Evolutionary conservation across 2,329 filamentous ascomycete genomes (phyloP), one percentile per base, ranked within the genome.

Genomic region (Alternaria rosae): DNA sequence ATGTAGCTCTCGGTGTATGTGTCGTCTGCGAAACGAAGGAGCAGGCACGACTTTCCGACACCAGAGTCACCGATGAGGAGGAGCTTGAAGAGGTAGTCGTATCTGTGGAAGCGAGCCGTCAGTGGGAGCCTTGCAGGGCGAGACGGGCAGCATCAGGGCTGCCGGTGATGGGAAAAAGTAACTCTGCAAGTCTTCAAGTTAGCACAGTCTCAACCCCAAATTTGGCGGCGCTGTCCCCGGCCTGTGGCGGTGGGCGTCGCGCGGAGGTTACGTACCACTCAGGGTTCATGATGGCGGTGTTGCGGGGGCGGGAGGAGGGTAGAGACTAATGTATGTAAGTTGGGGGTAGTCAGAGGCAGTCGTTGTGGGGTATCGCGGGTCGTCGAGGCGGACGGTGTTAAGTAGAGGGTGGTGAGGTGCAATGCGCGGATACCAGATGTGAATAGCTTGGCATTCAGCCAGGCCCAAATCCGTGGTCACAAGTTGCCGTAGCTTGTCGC

Each of bases 81-180:
- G 72, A 99, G 93, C 90, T 99, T 99, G 90, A 99, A 99, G 79
- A 99, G 93, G 84, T 99, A 99, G 83, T 99, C 95, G 92, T 99
- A 99, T 95, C 95, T 98, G 79, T 59, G 63, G 60, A 52, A 57
- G 55, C 54, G 45, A 28, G 51, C 55, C 50, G 71, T 77, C 64
- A 76, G 73, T 62, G 62, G 61, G 61, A 43, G 45, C 47, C 54
- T 47, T 62, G 47, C 21, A 23, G 10, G 56, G 58, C 50, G 61
- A 41, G 38, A 32, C 30, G 45, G 45, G 41, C 60, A 61, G 54
- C 53, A 43, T 9, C 38, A 42, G 59, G 21, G 50, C 43, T 54
- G 60, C 17, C 17, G 47, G 23, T 52, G 50, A 63, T 51, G 42
- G 53, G 10, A 56, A 45, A 30, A 23, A 42, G 35, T 44, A 75